Evolutionary conservation across 2,329 filamentous ascomycete species (phyloP).

Genomic region (Aspergillus proliferans): DNA sequence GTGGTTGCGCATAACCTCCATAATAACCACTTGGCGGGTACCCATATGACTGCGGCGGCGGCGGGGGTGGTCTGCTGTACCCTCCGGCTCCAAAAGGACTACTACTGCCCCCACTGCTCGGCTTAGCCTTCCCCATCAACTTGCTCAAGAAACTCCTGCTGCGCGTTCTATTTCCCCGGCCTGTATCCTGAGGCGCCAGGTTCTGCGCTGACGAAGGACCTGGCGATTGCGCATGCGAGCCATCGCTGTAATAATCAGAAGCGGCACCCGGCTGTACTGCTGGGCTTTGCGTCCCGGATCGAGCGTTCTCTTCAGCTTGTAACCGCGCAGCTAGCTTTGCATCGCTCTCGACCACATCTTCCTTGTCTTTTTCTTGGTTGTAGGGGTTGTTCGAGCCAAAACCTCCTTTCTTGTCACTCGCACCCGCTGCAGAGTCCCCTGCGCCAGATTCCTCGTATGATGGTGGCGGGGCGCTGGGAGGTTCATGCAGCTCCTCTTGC

Average conservation of each 20-base stretch:
- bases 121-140: constrained; percentile 42
- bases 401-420: constrained; percentile 37
- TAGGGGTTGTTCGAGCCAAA: constrained; percentile 70
- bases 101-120: constrained; percentile 10
- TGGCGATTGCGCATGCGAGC: constrained; percentile 8
- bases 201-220: constrained; percentile 9
- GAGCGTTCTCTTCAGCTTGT: constrained; percentile 76
- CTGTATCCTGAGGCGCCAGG: constrained; percentile 30
- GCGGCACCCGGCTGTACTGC: constrained; percentile 30
- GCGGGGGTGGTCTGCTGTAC: constrained; percentile 11
- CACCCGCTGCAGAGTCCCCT: constrained; percentile 32
- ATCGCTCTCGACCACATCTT: constrained; percentile 53
- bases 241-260: constrained; percentile 43
- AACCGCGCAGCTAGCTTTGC: constrained; percentile 68
- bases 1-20: constrained; percentile 26
- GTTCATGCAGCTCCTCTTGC: constrained; percentile 27
- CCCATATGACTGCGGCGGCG: constrained; percentile 21
- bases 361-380: constrained; percentile 24
- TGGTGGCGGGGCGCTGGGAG: constrained; percentile 40
- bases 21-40: constrained; percentile 20
- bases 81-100: not conserved
- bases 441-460: constrained; percentile 55
- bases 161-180: constrained; percentile 14
- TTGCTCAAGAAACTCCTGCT: constrained; percentile 48
- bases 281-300: constrained; percentile 32